Base-by-base conservation (phyloP, 2,329 filamentous ascomycete species). In the Dothiorella sarmentorum region DNA sequence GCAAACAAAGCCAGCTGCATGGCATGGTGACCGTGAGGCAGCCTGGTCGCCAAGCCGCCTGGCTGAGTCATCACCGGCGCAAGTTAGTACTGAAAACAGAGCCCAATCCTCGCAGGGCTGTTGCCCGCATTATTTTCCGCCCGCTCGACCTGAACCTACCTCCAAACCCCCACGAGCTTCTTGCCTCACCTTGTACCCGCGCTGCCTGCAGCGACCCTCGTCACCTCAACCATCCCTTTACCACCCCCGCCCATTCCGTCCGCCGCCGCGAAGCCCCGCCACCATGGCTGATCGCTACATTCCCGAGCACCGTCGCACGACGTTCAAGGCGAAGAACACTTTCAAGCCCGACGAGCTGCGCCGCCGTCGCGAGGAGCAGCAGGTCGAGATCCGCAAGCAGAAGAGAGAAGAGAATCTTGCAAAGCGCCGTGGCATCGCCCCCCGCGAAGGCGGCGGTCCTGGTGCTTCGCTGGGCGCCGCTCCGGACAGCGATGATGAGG, bases 311-410 rank as follows among this genome's bases (percentile, higher is more conserved):
- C 91, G 94, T 77, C 92, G 94, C 74, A 97, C 91, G 66, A 92
- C 96, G 81, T 99, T 96, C 87, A 99, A 99, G 88, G 94, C 94
- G 58, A 97, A 97, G 85, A 93, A 90, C 79, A 91, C 91, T 71
- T 97, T 99, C 84, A 97, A 97, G 86, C 93, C 93, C 69, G 94
- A 99, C 76, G 94, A 99, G 82, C 88, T 99, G 66, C 91, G 94
- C 75, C 92, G 94, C 72, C 94, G 94, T 74, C 94, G 94, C 74
- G 94, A 99, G 77, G 94, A 99, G 80, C 92, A 97, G 78, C 94
- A 97, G 80, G 94, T 99, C 66, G 94, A 99, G 81, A 99, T 99
- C 73, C 88, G 94, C 75, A 96, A 96, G 81, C 90, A 92, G 65
- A 97, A 97, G 86, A 88, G 94, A 74, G 94, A 99, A 80, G 94